phyloP scores from a whole-genome alignment of 495 filamentous ascomycete species.

The Geopyxis carbonaria region DNA sequence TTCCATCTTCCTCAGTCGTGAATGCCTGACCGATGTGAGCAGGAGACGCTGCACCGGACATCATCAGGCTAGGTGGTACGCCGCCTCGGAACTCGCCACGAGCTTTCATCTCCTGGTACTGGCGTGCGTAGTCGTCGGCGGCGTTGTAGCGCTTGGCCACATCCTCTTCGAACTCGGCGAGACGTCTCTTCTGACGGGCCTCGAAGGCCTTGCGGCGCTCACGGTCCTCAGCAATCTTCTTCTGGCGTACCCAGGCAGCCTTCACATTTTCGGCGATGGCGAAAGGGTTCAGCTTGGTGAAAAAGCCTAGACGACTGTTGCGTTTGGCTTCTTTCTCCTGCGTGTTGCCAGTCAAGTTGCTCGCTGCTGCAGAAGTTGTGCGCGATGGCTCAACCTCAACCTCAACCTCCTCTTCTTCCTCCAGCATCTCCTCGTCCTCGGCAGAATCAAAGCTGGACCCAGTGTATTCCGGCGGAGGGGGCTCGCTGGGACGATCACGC shows the following conservation, averaged over 20 bases:
- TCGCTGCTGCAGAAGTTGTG: conserved; percentile 1
- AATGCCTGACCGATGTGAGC: no score
- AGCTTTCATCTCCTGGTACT: conserved; percentile 5
- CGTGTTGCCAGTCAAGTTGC: conserved; percentile 3
- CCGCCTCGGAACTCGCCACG: conserved; percentile 2
- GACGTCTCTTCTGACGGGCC: conserved; percentile 16
- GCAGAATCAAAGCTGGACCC: no score
- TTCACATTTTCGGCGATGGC: conserved; percentile 18
- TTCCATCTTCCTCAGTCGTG: not conserved
- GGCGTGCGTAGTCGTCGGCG: not conserved
- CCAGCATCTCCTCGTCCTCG: no score
- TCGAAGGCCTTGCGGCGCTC: conserved; percentile 18
- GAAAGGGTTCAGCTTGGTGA: conserved; percentile 19
- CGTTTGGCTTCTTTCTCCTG: conserved; percentile 1
- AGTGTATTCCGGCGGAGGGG: conserved; percentile 19
- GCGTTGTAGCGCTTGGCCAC: not conserved
- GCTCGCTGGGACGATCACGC: conserved; percentile 18
- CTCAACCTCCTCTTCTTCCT: conserved; percentile 8
- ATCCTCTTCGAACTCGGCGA: conserved; percentile 11
- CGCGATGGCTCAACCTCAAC: not conserved
- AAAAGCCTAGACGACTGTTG: conserved; percentile 11
- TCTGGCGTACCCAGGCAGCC: conserved; percentile 20
- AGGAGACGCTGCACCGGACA: no score
- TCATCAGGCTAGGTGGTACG: no score
- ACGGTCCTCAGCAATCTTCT: conserved; percentile 13